Evolutionary conservation across 2,329 filamentous ascomycete genomes (phyloP).

Genomic region (Hypoxylon rubiginosum): DNA sequence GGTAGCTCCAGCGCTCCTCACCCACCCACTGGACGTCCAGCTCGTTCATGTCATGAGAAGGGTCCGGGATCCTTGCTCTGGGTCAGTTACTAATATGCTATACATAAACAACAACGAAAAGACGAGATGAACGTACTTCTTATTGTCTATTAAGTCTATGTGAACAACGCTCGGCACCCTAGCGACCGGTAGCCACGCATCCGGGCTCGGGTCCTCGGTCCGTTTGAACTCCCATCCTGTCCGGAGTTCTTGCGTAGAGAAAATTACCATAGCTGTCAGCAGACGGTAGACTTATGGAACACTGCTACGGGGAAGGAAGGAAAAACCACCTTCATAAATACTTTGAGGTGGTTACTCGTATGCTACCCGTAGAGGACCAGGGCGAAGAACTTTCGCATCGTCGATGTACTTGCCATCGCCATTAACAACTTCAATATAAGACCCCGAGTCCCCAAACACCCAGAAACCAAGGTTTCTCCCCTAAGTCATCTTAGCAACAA

Average conservation of each 20-base stretch:
- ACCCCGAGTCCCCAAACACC: not conserved
- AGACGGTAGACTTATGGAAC: not conserved
- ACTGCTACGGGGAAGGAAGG: not conserved
- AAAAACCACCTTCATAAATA: not conserved
- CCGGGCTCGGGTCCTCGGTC: not conserved
- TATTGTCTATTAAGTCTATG: conserved; percentile 40
- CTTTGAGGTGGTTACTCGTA: not conserved
- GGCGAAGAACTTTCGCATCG: not conserved
- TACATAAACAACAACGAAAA: too few species aligned
- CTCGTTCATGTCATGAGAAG: too few species aligned
- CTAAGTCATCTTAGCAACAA: not conserved
- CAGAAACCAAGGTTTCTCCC: not conserved
- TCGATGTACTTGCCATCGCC: not conserved
- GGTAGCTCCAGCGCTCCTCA: too few species aligned
- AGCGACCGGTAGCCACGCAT: not conserved
- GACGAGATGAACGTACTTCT: too few species aligned
- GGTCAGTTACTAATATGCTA: too few species aligned
- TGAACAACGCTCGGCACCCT: conserved; percentile 47
- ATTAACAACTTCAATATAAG: not conserved
- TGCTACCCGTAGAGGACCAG: conserved; percentile 1
- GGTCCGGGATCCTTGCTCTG: too few species aligned
- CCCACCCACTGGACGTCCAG: too few species aligned
- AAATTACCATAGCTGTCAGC: not conserved
- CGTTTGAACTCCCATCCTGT: conserved; percentile 4
- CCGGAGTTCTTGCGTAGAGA: too few species aligned